Evolutionary conservation across 768 basidiomycete genomes (phyloP).

Genomic region (Serendipita vermifera): DNA sequence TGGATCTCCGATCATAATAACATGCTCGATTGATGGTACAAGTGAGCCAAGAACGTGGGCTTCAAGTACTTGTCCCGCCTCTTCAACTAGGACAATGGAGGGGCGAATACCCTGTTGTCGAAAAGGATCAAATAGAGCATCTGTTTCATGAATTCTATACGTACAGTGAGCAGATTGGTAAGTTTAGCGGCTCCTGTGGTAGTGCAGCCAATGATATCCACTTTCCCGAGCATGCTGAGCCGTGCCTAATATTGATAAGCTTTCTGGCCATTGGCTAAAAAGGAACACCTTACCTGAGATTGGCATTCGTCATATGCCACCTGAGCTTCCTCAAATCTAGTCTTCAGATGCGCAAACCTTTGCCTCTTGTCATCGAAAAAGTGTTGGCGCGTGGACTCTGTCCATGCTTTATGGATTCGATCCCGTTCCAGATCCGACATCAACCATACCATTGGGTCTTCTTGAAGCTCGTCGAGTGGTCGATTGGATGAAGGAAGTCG

Average conservation of each 20-base stretch:
- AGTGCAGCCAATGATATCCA: conserved; percentile 62
- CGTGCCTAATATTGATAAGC: too few species aligned
- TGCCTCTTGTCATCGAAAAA: conserved; percentile 22
- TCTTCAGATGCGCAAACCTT: conserved; percentile 34
- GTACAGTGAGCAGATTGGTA: conserved; percentile 41
- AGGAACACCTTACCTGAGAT: conserved; percentile 41
- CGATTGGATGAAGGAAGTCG: conserved; percentile 27
- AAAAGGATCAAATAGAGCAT: conserved; percentile 3
- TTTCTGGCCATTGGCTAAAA: too few species aligned
- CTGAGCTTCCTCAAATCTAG: conserved; percentile 30
- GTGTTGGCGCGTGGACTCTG: conserved; percentile 26
- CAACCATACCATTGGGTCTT: conserved; percentile 35
- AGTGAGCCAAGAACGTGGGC: conserved; percentile 56
- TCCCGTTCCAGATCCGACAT: conserved; percentile 40
- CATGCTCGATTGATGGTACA: conserved; percentile 50
- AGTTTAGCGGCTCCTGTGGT: conserved; percentile 67
- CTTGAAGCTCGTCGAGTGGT: conserved; percentile 25
- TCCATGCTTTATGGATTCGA: conserved; percentile 36
- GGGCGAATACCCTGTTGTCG: conserved; percentile 48
- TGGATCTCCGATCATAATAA: conserved; percentile 74
- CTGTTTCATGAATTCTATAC: neutral
- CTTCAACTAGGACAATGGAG: conserved; percentile 56
- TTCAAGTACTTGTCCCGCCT: conserved; percentile 73
- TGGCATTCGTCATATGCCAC: conserved; percentile 29
- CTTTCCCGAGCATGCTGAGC: conserved; percentile 37